A percentile compares a stretch with the other conserved stretches of the same genome.
Conservation (phyloP, 2,329 filamentous ascomycete genomes). For the Chalara sp. region DNA sequence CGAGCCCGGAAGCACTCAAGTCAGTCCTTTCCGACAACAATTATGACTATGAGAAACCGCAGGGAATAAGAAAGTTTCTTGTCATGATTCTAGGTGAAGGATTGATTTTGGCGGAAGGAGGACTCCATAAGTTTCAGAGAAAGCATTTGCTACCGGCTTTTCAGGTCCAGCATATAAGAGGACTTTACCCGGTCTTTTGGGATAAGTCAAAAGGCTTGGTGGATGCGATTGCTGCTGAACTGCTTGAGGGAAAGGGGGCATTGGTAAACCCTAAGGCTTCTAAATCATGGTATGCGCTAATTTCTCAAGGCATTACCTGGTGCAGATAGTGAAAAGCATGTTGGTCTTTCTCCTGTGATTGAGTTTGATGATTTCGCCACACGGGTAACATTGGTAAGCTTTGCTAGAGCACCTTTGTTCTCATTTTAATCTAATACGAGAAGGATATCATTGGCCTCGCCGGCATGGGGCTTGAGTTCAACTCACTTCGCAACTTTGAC, state of each 20-base stretch:
- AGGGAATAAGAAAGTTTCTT: slow-evolving; percentile 45
- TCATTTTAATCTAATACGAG: too few species aligned
- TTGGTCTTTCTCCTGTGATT: slow-evolving; percentile 14
- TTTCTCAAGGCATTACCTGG: too few species aligned
- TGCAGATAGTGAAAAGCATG: too few species aligned
- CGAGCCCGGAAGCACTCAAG: slow-evolving; percentile 53
- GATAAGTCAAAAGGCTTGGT: slow-evolving; percentile 62
- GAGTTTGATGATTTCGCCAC: slow-evolving; percentile 46
- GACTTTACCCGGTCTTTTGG: slow-evolving; percentile 81
- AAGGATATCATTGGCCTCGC: slow-evolving; percentile 65
- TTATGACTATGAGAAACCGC: slow-evolving; percentile 63
- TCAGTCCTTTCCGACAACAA: slow-evolving; percentile 62
- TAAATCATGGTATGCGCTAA: too few species aligned
- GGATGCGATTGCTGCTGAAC: slow-evolving; percentile 44
- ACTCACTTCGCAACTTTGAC: slow-evolving; percentile 51
- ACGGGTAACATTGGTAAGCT: slow-evolving; percentile 47
- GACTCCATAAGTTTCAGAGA: slow-evolving; percentile 73
- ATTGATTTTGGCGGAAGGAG: slow-evolving; percentile 67
- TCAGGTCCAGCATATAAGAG: slow-evolving; percentile 72
- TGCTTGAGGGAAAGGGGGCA: not conserved
- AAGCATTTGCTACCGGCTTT: slow-evolving; percentile 77
- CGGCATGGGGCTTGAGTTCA: slow-evolving; percentile 64
- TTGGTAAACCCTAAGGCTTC: too few species aligned
- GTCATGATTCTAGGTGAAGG: slow-evolving; percentile 62
- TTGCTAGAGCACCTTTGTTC: too few species aligned